phyloP scores from a whole-genome alignment of 176 grass and related monocot genomes.

The Lolium multiflorum region DNA sequence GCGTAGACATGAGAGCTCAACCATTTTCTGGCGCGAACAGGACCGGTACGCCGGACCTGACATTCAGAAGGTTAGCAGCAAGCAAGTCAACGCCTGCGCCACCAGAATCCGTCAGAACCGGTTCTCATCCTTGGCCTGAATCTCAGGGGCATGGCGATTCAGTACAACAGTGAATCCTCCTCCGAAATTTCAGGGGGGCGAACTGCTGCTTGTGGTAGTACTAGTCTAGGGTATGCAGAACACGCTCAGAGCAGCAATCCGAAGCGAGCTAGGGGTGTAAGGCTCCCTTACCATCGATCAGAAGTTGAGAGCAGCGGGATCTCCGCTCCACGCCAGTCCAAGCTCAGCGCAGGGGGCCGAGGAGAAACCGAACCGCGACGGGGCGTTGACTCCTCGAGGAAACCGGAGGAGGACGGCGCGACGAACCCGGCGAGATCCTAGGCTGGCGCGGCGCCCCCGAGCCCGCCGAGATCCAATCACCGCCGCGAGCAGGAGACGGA shows the following conservation, averaged over 20 bases:
- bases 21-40: background rate
- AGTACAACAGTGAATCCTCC: background rate
- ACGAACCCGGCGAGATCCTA: constrained; percentile 10
- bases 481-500: background rate
- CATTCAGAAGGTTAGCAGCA: constrained; percentile 1
- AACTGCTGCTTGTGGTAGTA: constrained; percentile 1
- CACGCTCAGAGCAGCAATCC: background rate
- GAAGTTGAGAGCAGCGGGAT: constrained; percentile 35
- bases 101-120: background rate
- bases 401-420: background rate
- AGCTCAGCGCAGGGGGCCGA: background rate
- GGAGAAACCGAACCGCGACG: background rate
- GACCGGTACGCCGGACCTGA: no score
- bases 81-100: constrained; percentile 30
- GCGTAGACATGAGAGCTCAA: background rate
- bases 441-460: background rate
- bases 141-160: constrained; percentile 28
- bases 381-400: background rate
- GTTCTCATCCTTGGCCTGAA: constrained; percentile 12
- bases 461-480: constrained; percentile 41
- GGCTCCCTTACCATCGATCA: constrained; percentile 54
- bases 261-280: background rate
- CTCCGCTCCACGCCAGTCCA: constrained; percentile 46
- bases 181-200: background rate
- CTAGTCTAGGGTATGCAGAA: constrained; percentile 10